Conservation (phyloP, 306 rosid genomes). For the Cucumis sativus region Cucumber_9930_V3 NC_026660.2:21377001-21377500, state of each 20-base stretch:
- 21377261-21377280: not conserved
- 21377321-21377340: slow-evolving; percentile 6
- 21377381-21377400: not conserved
- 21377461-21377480: not conserved
- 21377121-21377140: not conserved
- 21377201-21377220: not conserved
- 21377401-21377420: not conserved
- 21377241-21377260: not conserved
- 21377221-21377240: not conserved
- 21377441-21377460: not conserved
- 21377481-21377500: not conserved
- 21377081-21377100: not conserved
- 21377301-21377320: slow-evolving; percentile 7
- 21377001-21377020: not conserved
- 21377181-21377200: not conserved
- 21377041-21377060: not conserved
- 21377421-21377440: not conserved
- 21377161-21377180: not conserved
- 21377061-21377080: not conserved
- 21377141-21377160: not conserved
- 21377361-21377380: slow-evolving; percentile 1
- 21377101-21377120: not conserved
- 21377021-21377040: not conserved
- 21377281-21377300: not conserved
- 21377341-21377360: not conserved